Percentiles rank a stretch among this genome's conserved stretches.
Conservation (phyloP, 2,329 filamentous ascomycete genomes). For the Emergomyces africanus region DNA sequence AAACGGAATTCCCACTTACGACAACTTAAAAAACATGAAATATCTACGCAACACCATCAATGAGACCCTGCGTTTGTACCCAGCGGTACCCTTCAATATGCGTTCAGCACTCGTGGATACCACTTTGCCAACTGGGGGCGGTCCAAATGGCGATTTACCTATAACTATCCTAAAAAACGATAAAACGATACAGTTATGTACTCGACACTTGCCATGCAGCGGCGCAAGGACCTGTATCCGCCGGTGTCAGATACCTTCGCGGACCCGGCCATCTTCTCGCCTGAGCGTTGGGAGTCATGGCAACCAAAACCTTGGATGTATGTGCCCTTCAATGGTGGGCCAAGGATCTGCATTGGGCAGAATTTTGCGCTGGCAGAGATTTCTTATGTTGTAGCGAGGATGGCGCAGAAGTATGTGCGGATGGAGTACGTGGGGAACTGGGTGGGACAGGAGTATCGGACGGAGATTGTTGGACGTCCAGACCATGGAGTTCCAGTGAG, state of each 20-base stretch:
- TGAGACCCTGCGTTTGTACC: slow-evolving; percentile 32
- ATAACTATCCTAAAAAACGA: slow-evolving; percentile 55
- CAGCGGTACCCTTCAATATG: slow-evolving; percentile 35
- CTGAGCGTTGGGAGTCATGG: slow-evolving; percentile 53
- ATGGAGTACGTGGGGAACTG: slow-evolving; percentile 33
- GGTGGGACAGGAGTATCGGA: slow-evolving; percentile 3
- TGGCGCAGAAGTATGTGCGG: slow-evolving; percentile 59
- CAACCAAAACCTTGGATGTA: slow-evolving; percentile 57
- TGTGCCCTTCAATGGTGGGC: slow-evolving; percentile 62
- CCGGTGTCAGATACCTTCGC: slow-evolving; percentile 32
- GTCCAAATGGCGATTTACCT: slow-evolving; percentile 45
- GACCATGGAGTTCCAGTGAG: slow-evolving; percentile 3
- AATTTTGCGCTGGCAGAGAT: slow-evolving; percentile 66
- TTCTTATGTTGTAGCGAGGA: slow-evolving; percentile 53
- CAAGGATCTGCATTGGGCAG: slow-evolving; percentile 63
- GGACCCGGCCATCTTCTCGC: slow-evolving; percentile 43
- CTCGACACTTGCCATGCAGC: slow-evolving; percentile 59
- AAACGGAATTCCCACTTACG: slow-evolving; percentile 11
- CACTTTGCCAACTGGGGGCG: slow-evolving; percentile 42
- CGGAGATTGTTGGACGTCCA: slow-evolving; percentile 4
- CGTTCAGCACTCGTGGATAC: slow-evolving; percentile 30
- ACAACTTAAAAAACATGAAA: slow-evolving; percentile 13
- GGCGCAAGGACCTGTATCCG: slow-evolving; percentile 49
- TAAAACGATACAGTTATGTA: slow-evolving; percentile 54
- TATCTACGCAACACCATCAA: slow-evolving; percentile 18